These are phyloP conservation scores for Phaeolepiota aurea DNA, from an alignment of 768 basidiomycete genomes.

Conservation along the genomic window DNA sequence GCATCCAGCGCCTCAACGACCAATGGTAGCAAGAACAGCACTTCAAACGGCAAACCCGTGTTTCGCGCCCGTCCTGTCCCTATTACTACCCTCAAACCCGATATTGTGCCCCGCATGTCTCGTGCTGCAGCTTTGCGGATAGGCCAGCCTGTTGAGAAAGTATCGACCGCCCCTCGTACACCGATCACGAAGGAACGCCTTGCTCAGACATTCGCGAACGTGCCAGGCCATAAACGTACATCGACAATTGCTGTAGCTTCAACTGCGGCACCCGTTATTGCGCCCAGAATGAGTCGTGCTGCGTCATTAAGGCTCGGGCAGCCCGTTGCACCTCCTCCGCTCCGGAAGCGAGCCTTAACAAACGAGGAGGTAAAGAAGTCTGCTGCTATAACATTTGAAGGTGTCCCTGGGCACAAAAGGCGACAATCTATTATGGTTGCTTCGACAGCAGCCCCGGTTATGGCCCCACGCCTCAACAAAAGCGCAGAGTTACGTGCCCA, in stretches of 20 bases:
- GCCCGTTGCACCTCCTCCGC: slow-evolving; percentile 27
- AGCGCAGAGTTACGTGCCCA: slow-evolving; percentile 61
- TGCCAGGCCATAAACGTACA: slow-evolving; percentile 75
- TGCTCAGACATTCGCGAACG: slow-evolving; percentile 60
- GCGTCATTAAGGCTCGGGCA: slow-evolving; percentile 62
- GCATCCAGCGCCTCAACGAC: slow-evolving; percentile 35
- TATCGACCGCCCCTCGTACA: slow-evolving; percentile 33
- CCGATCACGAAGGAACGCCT: slow-evolving; percentile 55
- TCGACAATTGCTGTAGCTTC: slow-evolving; percentile 65
- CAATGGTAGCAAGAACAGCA: slow-evolving; percentile 28
- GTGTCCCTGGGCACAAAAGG: slow-evolving; percentile 81
- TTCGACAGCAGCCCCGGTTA: slow-evolving; percentile 52
- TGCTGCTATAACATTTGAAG: slow-evolving; percentile 53
- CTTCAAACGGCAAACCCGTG: slow-evolving; percentile 32
- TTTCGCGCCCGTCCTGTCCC: slow-evolving; percentile 71
- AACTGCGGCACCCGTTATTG: slow-evolving; percentile 61
- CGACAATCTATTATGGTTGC: slow-evolving; percentile 67
- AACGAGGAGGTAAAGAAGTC: slow-evolving; percentile 17
- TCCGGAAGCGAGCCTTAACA: slow-evolving; percentile 27
- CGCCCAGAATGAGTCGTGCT: slow-evolving; percentile 71
- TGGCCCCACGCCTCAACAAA: slow-evolving; percentile 72
- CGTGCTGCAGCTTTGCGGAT: slow-evolving; percentile 68
- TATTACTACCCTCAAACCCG: slow-evolving; percentile 47
- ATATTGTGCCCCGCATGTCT: slow-evolving; percentile 72
- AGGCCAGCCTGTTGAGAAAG: slow-evolving; percentile 41